A percentile compares a stretch with the other conserved stretches of the same genome.
Conservation (phyloP, 306 rosid genomes). For the Leucaena leucocephala region DNA sequence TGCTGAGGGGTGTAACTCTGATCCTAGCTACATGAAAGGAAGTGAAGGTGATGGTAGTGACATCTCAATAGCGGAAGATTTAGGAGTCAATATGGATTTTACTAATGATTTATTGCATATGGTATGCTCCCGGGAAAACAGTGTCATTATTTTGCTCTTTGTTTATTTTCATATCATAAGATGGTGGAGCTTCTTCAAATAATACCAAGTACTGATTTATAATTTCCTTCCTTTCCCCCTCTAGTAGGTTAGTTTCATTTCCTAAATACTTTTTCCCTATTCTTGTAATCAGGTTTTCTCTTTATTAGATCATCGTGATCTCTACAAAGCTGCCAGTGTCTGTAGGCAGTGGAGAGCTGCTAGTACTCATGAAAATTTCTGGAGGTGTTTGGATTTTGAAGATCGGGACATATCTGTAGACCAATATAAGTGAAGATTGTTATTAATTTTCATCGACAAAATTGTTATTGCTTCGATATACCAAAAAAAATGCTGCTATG, state of each 20-base stretch:
- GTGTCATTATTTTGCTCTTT: neutral
- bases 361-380: slow-evolving; percentile 89
- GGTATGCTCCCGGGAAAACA: slow-evolving; percentile 47
- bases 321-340: slow-evolving; percentile 82
- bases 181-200: neutral
- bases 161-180: slow-evolving; percentile 9
- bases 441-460: neutral
- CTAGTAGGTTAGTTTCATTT: neutral
- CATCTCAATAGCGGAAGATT: slow-evolving; percentile 49
- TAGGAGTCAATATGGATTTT: slow-evolving; percentile 74
- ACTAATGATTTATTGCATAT: slow-evolving; percentile 82
- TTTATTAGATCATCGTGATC: slow-evolving; percentile 78
- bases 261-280: slow-evolving; percentile 1
- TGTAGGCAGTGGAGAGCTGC: slow-evolving; percentile 88
- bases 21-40: slow-evolving; percentile 44
- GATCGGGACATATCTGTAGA: slow-evolving; percentile 68
- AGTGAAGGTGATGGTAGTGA: slow-evolving; percentile 47
- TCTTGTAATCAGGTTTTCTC: slow-evolving; percentile 71
- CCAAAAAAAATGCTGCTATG: neutral
- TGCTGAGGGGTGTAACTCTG: slow-evolving; percentile 41
- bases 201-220: neutral
- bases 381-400: slow-evolving; percentile 82
- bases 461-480: neutral
- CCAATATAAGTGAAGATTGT: slow-evolving; percentile 65
- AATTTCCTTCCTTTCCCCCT: neutral